Base-by-base conservation (phyloP, 2,329 filamentous ascomycete genomes). In the Beauveria caledonica region DNA sequence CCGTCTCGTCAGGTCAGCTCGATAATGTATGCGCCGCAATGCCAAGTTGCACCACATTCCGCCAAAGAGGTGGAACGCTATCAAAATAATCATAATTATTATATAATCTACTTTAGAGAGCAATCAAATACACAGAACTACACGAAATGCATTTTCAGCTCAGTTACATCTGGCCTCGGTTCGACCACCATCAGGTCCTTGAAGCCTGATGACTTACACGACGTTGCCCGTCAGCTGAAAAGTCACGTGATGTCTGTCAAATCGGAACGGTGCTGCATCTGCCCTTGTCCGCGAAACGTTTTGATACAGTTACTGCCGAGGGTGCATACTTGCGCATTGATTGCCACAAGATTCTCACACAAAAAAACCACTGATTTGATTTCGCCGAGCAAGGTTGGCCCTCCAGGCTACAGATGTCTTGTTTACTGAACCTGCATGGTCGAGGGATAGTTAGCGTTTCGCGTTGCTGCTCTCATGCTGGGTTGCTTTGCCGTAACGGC, bases 201-300 rank as follows among this genome's bases (percentile, higher is more conserved):
- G 44, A 27, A 13, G 44, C 54, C 44, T 49, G 54, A 59, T 36
- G 46, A 59, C 57, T 59, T 59, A 59, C 57, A 59, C 57, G 57
- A 59, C 57, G 57, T 59, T 53, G 13, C n/a, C 25, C 6, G 27
- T 59, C 57, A 59, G 23, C 36, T 59, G 57, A 53, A 19, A 8
- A 5, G 15, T 44, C 54, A 57, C 44, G 54, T 57, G 54, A 46
- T 2, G 3, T 44, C 5, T n/a, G n/a, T n/a, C 2, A 36, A 11
- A 10, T 7, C 3, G 39, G 39, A 54, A 44, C 39, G 39, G 52
- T 23, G 39, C 52, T 21, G 39, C 52, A n/a, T 44, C 23, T 54
- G 25, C 52, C 23, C 52, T 19, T 13, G 39, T 33, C 15, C 25
- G 27, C 27, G 27, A 13, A 36, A 29, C 48, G 17, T 51, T 13